Conservation (phyloP, 1,139 yeast genomes). For the Lipomyces yarrowii region DNA sequence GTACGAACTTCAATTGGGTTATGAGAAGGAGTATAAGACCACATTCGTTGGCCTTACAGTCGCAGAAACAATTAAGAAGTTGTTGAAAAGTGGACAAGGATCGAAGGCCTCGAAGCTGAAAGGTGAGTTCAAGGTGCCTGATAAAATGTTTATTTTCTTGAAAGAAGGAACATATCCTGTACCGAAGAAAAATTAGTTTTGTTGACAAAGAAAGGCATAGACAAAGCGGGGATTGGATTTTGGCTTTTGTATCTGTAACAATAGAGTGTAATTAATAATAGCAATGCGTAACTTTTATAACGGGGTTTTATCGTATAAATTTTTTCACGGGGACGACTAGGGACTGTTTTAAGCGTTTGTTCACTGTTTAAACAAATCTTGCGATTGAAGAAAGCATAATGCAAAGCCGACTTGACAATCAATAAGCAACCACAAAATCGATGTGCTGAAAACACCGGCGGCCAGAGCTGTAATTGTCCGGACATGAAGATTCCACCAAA, state of each 20-base stretch:
- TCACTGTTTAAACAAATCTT: background rate
- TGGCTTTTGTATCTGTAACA: background rate
- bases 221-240: background rate
- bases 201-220: background rate
- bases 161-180: constrained; percentile 28
- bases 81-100: constrained; percentile 62
- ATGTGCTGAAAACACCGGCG: background rate
- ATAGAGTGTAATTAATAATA: background rate
- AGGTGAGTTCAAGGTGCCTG: constrained; percentile 64
- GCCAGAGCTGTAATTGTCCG: background rate
- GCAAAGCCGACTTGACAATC: background rate
- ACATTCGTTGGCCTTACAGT: constrained; percentile 60
- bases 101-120: constrained; percentile 59
- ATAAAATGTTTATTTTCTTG: constrained; percentile 51
- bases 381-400: background rate
- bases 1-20: constrained; percentile 54
- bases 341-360: background rate
- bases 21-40: constrained; percentile 58
- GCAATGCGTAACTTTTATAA: too few species aligned
- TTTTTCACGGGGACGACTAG: background rate
- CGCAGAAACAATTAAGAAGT: constrained; percentile 55
- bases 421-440: background rate
- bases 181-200: constrained; percentile 12
- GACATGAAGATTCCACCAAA: background rate
- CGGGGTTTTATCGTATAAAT: too few species aligned